These are phyloP conservation scores for Bondarzewia mesenterica DNA, from an alignment of 1,284 basidiomycete species.

Conservation along the genomic window DNA sequence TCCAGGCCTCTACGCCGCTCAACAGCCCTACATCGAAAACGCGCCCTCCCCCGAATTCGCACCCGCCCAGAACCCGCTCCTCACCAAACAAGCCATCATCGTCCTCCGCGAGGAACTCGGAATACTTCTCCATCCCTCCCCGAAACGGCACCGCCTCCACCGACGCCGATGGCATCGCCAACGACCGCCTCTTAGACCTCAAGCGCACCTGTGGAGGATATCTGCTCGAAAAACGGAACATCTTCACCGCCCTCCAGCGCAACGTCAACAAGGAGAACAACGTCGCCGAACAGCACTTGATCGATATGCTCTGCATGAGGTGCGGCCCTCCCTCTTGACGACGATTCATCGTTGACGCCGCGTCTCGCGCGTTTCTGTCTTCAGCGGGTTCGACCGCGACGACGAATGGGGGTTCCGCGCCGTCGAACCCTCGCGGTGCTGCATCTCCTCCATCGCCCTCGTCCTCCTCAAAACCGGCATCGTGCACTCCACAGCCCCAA, in stretches of 20 bases:
- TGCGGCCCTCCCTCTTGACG: slow-evolving; percentile 26
- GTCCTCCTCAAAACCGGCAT: slow-evolving; percentile 98
- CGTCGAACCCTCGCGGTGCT: slow-evolving; percentile 90
- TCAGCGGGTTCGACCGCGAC: slow-evolving; percentile 89
- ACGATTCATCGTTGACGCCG: slow-evolving; percentile 2
- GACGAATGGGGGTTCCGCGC: slow-evolving; percentile 98
- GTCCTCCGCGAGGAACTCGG: slow-evolving; percentile 96
- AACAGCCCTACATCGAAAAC: slow-evolving; percentile 53
- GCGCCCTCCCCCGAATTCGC: slow-evolving; percentile 56
- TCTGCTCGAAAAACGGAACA: slow-evolving; percentile 83
- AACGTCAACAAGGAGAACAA: slow-evolving; percentile 99
- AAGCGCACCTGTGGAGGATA: slow-evolving; percentile 84
- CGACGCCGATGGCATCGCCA: slow-evolving; percentile 73
- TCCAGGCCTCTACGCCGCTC: slow-evolving; percentile 72
- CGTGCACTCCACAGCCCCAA: slow-evolving; percentile 48
- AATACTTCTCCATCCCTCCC: slow-evolving; percentile 96
- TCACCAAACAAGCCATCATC: slow-evolving; percentile 97
- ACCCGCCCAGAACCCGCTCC: slow-evolving; percentile 79
- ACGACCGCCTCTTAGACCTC: slow-evolving; percentile 64
- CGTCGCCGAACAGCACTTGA: slow-evolving; percentile 96
- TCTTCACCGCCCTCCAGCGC: slow-evolving; percentile 96
- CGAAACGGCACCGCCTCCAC: slow-evolving; percentile 54
- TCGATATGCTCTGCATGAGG: slow-evolving; percentile 99
- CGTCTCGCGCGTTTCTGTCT: too few species aligned
- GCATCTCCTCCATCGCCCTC: slow-evolving; percentile 96